phyloP scores from a whole-genome alignment of 202 grass and related monocot genomes.

The Brachypodium distachyon region DNA sequence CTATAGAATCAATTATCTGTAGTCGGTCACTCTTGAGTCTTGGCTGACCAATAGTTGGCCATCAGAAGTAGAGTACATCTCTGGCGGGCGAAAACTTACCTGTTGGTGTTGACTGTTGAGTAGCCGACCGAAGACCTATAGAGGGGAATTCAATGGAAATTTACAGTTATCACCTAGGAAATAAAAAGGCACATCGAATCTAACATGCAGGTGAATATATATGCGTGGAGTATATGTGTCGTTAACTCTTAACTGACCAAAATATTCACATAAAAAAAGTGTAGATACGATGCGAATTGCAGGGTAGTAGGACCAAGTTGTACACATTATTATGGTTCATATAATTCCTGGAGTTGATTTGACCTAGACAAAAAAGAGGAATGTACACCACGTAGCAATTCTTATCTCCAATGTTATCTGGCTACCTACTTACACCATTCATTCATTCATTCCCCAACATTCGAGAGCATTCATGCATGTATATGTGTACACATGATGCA shows the following conservation, averaged over 20 bases:
- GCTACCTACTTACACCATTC: not conserved
- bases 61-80: no score
- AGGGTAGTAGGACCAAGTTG: no score
- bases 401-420: constrained; percentile 37
- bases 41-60: no score
- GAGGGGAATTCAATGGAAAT: not conserved
- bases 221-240: not conserved
- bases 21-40: no score
- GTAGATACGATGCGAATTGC: constrained; percentile 5
- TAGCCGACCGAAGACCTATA: no score
- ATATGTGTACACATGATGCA: not conserved
- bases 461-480: not conserved
- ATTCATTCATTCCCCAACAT: not conserved
- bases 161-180: not conserved
- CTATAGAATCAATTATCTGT: no score
- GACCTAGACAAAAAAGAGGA: not conserved
- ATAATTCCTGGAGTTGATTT: not conserved
- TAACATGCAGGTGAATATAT: not conserved
- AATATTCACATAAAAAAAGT: not conserved
- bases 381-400: constrained; percentile 29
- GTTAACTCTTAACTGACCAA: not conserved
- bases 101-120: no score
- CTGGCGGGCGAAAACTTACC: no score
- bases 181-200: not conserved
- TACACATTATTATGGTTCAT: constrained; percentile 7